These are phyloP conservation scores for Oryza meyeriana DNA, from an alignment of 176 grass and related monocot species.

Conservation along the genomic window DNA sequence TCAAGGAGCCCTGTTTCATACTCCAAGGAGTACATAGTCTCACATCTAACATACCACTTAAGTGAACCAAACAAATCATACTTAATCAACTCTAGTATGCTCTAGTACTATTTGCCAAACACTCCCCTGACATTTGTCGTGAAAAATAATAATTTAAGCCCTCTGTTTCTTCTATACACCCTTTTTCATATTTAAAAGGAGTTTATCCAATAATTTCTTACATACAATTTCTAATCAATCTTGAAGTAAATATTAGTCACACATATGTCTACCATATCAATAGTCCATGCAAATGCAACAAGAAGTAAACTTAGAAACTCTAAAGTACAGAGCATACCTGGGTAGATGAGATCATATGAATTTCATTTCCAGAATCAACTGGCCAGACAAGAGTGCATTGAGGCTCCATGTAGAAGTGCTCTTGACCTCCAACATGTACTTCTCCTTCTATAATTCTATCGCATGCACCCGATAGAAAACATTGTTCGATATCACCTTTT, in stretches of 20 bases:
- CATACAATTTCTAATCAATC: not conserved
- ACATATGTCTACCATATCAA: not conserved
- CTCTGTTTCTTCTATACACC: not conserved
- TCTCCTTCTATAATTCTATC: constrained; percentile 73
- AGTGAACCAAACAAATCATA: too few species aligned
- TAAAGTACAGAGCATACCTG: constrained; percentile 63
- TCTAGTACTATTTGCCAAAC: not conserved
- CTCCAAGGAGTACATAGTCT: not conserved
- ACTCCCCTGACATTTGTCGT: not conserved
- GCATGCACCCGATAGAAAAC: constrained; percentile 57
- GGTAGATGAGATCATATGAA: constrained; percentile 98
- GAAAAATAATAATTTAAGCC: not conserved
- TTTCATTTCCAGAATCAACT: constrained; percentile 94
- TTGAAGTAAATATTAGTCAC: not conserved
- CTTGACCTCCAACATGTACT: constrained; percentile 83
- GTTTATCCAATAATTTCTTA: not conserved
- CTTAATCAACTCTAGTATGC: not conserved
- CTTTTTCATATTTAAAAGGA: not conserved
- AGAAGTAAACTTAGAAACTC: not conserved
- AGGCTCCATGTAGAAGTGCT: constrained; percentile 98
- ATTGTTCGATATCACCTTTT: constrained; percentile 78
- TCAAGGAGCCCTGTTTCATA: not conserved
- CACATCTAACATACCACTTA: not conserved
- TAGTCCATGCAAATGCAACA: not conserved
- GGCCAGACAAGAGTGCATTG: constrained; percentile 82